These are phyloP conservation scores for Aureobasidium musti DNA, from an alignment of 2,329 filamentous ascomycete genomes.

Conservation along the genomic window DNA sequence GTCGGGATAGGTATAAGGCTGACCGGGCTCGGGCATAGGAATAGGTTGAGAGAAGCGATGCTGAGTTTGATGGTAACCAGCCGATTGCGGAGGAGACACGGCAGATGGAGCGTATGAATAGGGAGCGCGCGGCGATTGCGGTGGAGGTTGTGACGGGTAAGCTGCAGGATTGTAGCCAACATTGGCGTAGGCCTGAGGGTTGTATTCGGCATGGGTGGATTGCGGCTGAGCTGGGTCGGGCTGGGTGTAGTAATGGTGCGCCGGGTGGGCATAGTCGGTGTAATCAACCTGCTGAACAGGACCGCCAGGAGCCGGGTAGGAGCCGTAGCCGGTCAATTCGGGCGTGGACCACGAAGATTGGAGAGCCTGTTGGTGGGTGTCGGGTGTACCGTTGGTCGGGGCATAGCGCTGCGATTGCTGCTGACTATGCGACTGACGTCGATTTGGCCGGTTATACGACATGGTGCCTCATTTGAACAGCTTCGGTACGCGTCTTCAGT, in stretches of 20 bases:
- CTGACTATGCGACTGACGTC: conserved; percentile 28
- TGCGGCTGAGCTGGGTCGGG: background rate
- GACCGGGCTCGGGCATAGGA: conserved; percentile 26
- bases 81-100: conserved; percentile 15
- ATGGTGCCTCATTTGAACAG: conserved; percentile 25
- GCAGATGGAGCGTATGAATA: conserved; percentile 20
- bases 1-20: conserved; percentile 13
- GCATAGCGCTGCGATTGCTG: conserved; percentile 9
- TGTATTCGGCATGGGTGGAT: conserved; percentile 10
- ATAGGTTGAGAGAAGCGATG: conserved; percentile 16
- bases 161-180: conserved; percentile 30
- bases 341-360: conserved; percentile 25
- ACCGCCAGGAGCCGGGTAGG: conserved; percentile 7
- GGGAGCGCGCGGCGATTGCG: conserved; percentile 10
- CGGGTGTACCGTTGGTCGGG: conserved; percentile 10
- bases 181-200: conserved; percentile 27
- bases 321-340: conserved; percentile 24
- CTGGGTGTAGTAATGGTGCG: conserved; percentile 12
- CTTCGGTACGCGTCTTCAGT: background rate
- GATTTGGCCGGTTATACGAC: conserved; percentile 16
- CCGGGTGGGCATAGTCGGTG: conserved; percentile 17
- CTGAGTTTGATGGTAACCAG: conserved; percentile 19
- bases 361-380: conserved; percentile 1
- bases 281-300: conserved; percentile 19
- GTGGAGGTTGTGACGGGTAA: conserved; percentile 28